phyloP scores from a whole-genome alignment of 208 protist species.

The Wallacemonas sp. region DNA sequence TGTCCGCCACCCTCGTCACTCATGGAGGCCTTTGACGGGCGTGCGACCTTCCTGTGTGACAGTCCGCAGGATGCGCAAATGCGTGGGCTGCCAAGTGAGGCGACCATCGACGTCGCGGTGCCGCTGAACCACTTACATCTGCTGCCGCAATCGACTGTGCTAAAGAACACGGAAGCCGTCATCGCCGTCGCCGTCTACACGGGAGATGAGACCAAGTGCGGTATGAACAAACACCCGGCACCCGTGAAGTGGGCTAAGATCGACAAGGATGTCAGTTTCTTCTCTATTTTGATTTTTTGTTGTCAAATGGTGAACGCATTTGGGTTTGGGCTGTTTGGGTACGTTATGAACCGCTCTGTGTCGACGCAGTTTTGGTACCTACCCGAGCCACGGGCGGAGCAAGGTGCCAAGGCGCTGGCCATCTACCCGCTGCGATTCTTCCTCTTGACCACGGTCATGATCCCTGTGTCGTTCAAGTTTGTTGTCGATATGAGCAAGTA shows the following conservation, averaged over 20 bases:
- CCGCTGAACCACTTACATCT: slow-evolving; percentile 70
- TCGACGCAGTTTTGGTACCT: slow-evolving; percentile 73
- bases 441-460: slow-evolving; percentile 96
- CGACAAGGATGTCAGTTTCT: slow-evolving; percentile 85
- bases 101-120: slow-evolving; percentile 22
- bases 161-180: slow-evolving; percentile 82
- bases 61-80: not conserved
- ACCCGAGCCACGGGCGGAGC: slow-evolving; percentile 33
- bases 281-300: slow-evolving; percentile 87
- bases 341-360: slow-evolving; percentile 42
- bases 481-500: slow-evolving; percentile 95
- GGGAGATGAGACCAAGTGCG: slow-evolving; percentile 95
- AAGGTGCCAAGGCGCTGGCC: slow-evolving; percentile 28
- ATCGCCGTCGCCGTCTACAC: slow-evolving; percentile 94
- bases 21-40: slow-evolving; percentile 89
- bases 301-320: slow-evolving; percentile 83
- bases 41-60: slow-evolving; percentile 30
- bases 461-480: slow-evolving; percentile 97
- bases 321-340: slow-evolving; percentile 84
- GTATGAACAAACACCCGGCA: slow-evolving; percentile 88
- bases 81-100: too few relatives aligned
- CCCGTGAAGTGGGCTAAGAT: slow-evolving; percentile 94
- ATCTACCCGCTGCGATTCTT: slow-evolving; percentile 94
- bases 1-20: slow-evolving; percentile 78
- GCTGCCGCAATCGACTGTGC: slow-evolving; percentile 83